Base-by-base conservation (phyloP, 768 basidiomycete species). In the Phlegmacium glaucopus region DNA sequence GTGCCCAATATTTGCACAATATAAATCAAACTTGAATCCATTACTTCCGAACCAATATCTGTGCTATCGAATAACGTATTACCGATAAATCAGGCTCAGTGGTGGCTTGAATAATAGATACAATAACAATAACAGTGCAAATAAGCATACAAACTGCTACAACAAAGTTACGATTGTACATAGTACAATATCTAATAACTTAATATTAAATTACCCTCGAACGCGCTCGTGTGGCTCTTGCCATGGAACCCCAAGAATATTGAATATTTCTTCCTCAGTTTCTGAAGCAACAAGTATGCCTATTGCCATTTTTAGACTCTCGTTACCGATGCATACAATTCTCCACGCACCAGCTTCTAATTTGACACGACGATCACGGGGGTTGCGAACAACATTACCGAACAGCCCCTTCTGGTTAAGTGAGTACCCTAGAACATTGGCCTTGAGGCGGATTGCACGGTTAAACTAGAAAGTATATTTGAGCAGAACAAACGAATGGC, bases 381-480 rank as follows among this genome's bases (percentile, higher is more conserved):
- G 80, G 61, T 90, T 84, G 9, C 93, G 79, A 12, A 89, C 63
- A 27, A 94, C 84, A 0, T 80, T 85, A 6, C 68, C 73, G 56
- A 75, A 94, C 5, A 97, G 66, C 0, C 93, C 94, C 39, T 81
- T 78, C 62, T 97, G 94, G 56, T 97, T 96, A 39, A 97, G 74
- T 10, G 87, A 87, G 64, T 83, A 92, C 0, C 91, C 90, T 61
- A 85, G 76, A 39, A 76, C 80, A 53, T 79, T 80, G 3, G 94
- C 94, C 65, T 93, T 92, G 57, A 86, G 64, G 26, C 94, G 80
- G 63, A 97, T 83, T 5, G 86, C 85, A 7, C 94, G 84, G 64
- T 95, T 96, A 67, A 95, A 95, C 90, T 94, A 22, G 9, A 18
- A 13, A 17, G 44, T 11, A 37, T 16, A 32, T 47, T 45, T 6